Base-by-base conservation (phyloP, 148 eudicot genomes). In the Camellia sinensis region DNA sequence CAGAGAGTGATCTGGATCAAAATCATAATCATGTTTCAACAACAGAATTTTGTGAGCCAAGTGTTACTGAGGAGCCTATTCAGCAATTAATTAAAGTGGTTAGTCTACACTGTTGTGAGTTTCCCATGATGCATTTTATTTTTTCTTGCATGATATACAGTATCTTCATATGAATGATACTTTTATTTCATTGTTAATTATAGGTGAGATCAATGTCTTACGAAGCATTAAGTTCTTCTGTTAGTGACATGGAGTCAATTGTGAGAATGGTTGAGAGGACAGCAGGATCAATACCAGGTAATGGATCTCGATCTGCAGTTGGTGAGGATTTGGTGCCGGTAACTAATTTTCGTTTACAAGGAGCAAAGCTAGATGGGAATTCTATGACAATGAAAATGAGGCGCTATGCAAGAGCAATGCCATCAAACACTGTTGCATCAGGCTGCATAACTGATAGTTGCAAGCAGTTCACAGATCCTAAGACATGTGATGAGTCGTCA, bases 181-280 rank as follows among this genome's bases (percentile, higher is more conserved):
- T 71, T 71, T 15, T 48, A 29, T 41, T 43, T 44, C 53, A 59
- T 45, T 80, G 71, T 73, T 72, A 8, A 46, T 57, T 73, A 40
- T 40, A 80, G 82, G 82, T 52, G 46, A 63, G 71, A 63, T 80
- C 77, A 11, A 73, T 80, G 71, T 80, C 82, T 37, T 4, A 64
- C 50, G 46, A 71, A 6, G 59, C 77, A 29, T 80, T 80, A 22
- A 17, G 62, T 73, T 64, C 77, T 80, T 73, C 62, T 52, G 61
- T 73, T 50, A 50, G 53, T 37, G 82, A 80, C 77, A 80, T 80
- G 70, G 77, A 72, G 64, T 80, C 71, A 7, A 71, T 63, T 40
- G 62, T 73, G 71, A 73, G 82, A 61, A 61, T 80, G 77, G 52
- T 73, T 50, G 71, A 80, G 14, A 70, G 74, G 40, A 60, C 75